Conservation (phyloP, 176 grass and related monocot species). For the Paspalum vaginatum region DNA sequence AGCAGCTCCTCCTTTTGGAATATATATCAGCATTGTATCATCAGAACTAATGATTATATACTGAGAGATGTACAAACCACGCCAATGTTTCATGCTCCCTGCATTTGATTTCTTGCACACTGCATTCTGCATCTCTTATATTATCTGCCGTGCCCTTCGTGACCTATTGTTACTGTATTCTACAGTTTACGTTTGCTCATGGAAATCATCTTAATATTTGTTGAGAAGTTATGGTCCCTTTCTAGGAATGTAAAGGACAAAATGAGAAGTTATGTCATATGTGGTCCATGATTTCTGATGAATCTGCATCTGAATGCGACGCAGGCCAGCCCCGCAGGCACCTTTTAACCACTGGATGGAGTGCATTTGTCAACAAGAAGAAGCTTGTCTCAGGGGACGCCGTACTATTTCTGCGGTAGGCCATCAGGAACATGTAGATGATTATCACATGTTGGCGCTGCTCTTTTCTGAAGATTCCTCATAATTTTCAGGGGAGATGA, state of each 20-base stretch:
- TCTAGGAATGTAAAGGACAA: conserved; percentile 32
- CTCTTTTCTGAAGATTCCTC: neutral
- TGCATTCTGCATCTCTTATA: neutral
- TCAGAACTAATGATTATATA: neutral
- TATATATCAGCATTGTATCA: neutral
- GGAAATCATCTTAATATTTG: neutral
- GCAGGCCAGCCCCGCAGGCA: conserved; percentile 96
- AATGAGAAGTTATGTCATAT: conserved; percentile 23
- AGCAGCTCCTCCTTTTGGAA: neutral
- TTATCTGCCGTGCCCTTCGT: neutral
- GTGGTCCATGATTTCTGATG: conserved; percentile 39
- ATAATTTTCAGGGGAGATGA: conserved; percentile 72
- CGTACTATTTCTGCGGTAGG: conserved; percentile 85
- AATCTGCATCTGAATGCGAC: conserved; percentile 53
- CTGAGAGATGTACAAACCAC: neutral
- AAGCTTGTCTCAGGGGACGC: conserved; percentile 93
- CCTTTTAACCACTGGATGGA: conserved; percentile 98
- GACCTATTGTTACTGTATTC: neutral
- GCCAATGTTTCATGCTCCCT: conserved; percentile 12
- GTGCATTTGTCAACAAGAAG: conserved; percentile 98
- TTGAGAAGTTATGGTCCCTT: neutral
- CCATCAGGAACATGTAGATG: neutral
- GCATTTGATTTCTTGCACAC: conserved; percentile 18
- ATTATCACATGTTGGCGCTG: conserved; percentile 1
- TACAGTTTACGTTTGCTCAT: neutral